Conservation (phyloP, 352 stramenopile genomes). For the Phytophthora sansomeana region DNA sequence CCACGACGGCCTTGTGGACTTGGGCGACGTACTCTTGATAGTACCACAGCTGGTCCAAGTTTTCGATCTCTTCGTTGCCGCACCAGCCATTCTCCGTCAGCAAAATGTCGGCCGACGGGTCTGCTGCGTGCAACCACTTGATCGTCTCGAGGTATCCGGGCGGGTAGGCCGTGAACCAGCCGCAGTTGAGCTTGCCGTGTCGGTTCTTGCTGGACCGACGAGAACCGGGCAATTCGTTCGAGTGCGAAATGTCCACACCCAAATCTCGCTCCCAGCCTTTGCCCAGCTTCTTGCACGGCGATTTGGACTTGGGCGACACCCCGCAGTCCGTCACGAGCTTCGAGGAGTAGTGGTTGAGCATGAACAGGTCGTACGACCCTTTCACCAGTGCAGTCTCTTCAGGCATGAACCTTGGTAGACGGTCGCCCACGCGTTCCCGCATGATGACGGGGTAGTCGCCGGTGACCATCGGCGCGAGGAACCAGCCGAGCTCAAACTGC, state of each 20-base stretch:
- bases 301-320: conserved; percentile 33
- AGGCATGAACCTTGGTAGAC: conserved; percentile 89
- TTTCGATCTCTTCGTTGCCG: conserved; percentile 64
- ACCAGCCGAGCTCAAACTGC: conserved; percentile 93
- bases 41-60: conserved; percentile 73
- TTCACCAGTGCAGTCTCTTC: conserved; percentile 74
- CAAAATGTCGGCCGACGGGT: conserved; percentile 53
- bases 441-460: conserved; percentile 94
- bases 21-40: conserved; percentile 62
- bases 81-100: conserved; percentile 80
- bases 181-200: conserved; percentile 52
- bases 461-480: conserved; percentile 88
- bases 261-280: conserved; percentile 60
- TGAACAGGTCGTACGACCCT: conserved; percentile 93
- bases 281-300: conserved; percentile 47
- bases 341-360: conserved; percentile 95
- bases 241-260: conserved; percentile 61
- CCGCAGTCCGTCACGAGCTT: conserved; percentile 64
- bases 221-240: conserved; percentile 68
- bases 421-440: conserved; percentile 75
- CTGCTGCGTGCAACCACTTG: conserved; percentile 58
- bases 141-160: conserved; percentile 65
- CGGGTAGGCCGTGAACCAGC: conserved; percentile 62
- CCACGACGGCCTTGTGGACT: conserved; percentile 54
- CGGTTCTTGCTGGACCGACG: conserved; percentile 52